Evolutionary conservation across 2,329 filamentous ascomycete species (phyloP).

Genomic region (Tolypocladium nubicola): DNA sequence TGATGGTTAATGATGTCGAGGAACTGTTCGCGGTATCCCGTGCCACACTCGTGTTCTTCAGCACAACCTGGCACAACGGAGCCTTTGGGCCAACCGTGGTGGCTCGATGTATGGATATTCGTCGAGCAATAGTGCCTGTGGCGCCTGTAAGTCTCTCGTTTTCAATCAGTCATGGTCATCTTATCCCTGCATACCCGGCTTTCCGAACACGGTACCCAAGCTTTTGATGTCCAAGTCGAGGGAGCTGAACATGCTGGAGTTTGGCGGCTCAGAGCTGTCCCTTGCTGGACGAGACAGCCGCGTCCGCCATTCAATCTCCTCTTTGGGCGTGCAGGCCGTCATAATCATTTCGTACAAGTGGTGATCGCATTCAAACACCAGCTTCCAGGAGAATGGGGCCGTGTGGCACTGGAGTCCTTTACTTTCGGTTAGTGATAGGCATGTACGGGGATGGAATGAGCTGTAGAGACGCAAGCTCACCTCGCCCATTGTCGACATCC

Average conservation of each 20-base stretch:
- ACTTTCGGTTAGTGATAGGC: not conserved
- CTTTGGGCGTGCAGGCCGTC: conserved; percentile 71
- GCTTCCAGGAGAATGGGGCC: conserved; percentile 82
- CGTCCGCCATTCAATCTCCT: conserved; percentile 71
- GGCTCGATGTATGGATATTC: conserved; percentile 69
- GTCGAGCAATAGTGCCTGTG: conserved; percentile 50
- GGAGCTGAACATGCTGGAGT: conserved; percentile 47
- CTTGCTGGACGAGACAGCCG: conserved; percentile 46
- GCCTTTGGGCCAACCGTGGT: conserved; percentile 62
- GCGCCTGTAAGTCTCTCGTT: not conserved
- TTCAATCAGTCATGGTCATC: too few relatives aligned
- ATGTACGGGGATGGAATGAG: not conserved
- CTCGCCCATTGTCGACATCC: conserved; percentile 64
- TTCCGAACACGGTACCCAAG: conserved; percentile 65
- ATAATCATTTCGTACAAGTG: conserved; percentile 76
- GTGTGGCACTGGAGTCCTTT: conserved; percentile 79
- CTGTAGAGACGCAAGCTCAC: conserved; percentile 26
- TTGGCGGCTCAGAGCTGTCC: conserved; percentile 34
- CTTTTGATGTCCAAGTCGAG: conserved; percentile 61
- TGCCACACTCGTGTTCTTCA: conserved; percentile 71
- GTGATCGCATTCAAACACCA: conserved; percentile 69
- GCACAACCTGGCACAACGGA: conserved; percentile 63
- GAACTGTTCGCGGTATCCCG: conserved; percentile 39
- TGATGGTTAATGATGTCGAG: conserved; percentile 43
- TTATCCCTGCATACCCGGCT: conserved; percentile 40